Conservation (phyloP, 768 basidiomycete genomes). For the Pleurotus tuber-regium region DNA sequence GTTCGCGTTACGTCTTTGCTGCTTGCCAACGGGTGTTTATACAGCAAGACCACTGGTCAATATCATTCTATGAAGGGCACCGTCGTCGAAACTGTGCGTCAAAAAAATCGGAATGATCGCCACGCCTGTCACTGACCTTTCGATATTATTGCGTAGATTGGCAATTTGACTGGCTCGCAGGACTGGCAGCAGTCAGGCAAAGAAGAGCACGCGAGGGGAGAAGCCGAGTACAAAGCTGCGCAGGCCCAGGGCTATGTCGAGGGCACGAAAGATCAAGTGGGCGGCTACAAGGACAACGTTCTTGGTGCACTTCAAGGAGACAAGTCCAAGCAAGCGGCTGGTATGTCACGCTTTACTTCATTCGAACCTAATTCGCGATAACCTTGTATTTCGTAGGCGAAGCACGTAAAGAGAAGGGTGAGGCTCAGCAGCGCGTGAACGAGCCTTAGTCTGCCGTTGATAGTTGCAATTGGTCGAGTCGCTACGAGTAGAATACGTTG, state of each 20-base stretch:
- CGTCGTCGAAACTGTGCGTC: conserved; percentile 23
- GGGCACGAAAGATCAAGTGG: conserved; percentile 39
- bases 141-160: conserved; percentile 20
- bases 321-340: conserved; percentile 41
- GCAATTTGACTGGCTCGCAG: conserved; percentile 37
- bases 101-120: too few relatives aligned
- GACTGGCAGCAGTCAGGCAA: conserved; percentile 39
- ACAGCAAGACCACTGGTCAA: conserved; percentile 37
- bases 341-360: conserved; percentile 22
- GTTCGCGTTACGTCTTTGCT: neutral
- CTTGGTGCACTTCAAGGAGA: conserved; percentile 53
- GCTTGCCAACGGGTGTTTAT: neutral
- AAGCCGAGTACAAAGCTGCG: conserved; percentile 40
- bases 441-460: neutral
- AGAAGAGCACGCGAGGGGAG: conserved; percentile 43
- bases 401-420: conserved; percentile 11
- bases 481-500: too few relatives aligned
- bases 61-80: conserved; percentile 36
- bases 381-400: conserved; percentile 2
- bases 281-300: conserved; percentile 50
- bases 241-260: conserved; percentile 47
- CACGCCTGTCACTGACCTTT: neutral
- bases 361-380: neutral
- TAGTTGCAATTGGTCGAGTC: too few relatives aligned
- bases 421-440: conserved; percentile 13